Evolutionary conservation across 768 basidiomycete species (phyloP), one percentile per base, ranked within the genome.

Genomic region (Hemileccinum impolitum): DNA sequence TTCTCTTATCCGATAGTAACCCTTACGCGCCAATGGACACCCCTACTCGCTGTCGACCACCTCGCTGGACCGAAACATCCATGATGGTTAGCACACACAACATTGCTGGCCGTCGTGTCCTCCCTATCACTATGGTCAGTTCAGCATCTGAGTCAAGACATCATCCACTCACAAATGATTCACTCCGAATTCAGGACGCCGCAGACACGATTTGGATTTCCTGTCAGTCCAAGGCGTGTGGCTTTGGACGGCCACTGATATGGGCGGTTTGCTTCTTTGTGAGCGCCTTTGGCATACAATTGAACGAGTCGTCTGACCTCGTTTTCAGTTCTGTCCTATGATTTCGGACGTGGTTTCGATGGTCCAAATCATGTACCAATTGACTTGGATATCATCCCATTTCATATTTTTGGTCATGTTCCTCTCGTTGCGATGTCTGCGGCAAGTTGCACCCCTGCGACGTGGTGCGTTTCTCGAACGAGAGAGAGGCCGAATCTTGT

Each of bases 221-320:
- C 12, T 47, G 45, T 21, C 47, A 52, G 42, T 32, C 39, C n/a
- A 40, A 19, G 13, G 30, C 52, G 11, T 32, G n/a, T 2, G 17
- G 50, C 6, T 44, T 45, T 31, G 40, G 28, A 30, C 45, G 44
- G 0, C 48, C 50, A 23, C 2, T 64, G 4, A 15, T 43, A 26
- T 61, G 56, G 51, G 59, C 53, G 3, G 3, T 62, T 42, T 55
- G 35, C 30, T 62, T 62, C 39, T 62, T 62, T 45, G 61, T 62
- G 37, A 48, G 61, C 3, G 21, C 32, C 25, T 4, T n/a, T 43
- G 18, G 2, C 17, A 4, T 11, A 13, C 19, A 6, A 13, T 2
- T 6, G 28, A 28, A 35, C 3, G 12, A 12, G 0, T 11, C 13
- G 5, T 40, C 48, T 56, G 34, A 61, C 6, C 17, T 3, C 1